Base-by-base conservation (phyloP, 352 stramenopile genomes). In the Lagenidium giganteum region DNA sequence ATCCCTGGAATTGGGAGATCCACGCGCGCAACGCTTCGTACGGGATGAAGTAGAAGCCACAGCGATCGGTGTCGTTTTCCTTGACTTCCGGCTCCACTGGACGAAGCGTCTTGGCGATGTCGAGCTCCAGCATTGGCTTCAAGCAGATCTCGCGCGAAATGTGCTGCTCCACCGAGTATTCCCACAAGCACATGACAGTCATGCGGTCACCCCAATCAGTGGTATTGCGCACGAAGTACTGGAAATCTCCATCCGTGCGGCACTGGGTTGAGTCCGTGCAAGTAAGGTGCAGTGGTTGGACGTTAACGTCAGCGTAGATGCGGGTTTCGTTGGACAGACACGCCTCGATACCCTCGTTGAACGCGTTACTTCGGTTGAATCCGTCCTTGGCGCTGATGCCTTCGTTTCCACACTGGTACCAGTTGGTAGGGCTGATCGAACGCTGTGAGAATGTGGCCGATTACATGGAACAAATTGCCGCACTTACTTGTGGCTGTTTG, bases 1-100 rank as follows among this genome's bases (percentile, higher is more conserved):
- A 89, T 24, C 67, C 71, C 56, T 87, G 69, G 54, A 88, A 87
- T 29, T 88, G 79, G 30, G 68, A 64, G 54, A 86, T 87, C 73
- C 70, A 88, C 31, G 63, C 58, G 29, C 78, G 75, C n/a, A 88
- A 57, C 33, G 68, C 70, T 29, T 83, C 71, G 63, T 88, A 87
- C 37, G 79, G 76, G 32, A 86, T 87, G 54, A 91, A 91, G 65
- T 88, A 88, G 61, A 87, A 91, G 21, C 79, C 75, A 32, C 79
- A 91, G 7, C 61, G 69, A 43, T 88, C 79, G 5, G 69, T 83
- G 51, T 88, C 73, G 44, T 88, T 91, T 57, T 87, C 66, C 35
- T 70, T 63, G 30, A 75, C 64, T 38, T 91, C 70, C 1, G 70
- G 67, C 29, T 60, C 50, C 16, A 82, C 45, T 11, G 75, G 78